Base-by-base conservation (phyloP, 495 filamentous ascomycete species). In the Pyrenula aspistea region DNA sequence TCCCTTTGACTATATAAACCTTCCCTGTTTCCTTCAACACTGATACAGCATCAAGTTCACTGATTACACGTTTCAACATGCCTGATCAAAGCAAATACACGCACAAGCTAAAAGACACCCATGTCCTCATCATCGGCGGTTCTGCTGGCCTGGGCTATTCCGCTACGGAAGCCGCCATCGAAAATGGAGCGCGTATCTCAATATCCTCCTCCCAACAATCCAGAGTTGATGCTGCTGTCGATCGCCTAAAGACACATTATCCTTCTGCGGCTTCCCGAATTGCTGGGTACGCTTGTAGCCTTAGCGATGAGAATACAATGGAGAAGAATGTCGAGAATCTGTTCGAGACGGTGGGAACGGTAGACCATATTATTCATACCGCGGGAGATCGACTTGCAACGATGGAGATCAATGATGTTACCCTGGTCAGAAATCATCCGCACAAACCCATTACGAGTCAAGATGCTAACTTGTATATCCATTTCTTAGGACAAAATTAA, bases 311-410 rank as follows among this genome's bases (percentile, higher is more conserved):
- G 10, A 60, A 63, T 2, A 62, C 59, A 25, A 63, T 78, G 2
- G 72, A 84, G 48, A 59, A 67, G 4, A 65, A 70, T 22, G 63
- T 85, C 2, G 68, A 71, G n/a, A 52, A 56, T 0, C 68, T 84
- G 2, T 75, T 87, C 57, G 51, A 69, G 1, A 64, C 63, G 2
- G 64, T 63, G 19, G 65, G 70, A 22, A 64, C 70, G 49, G 58
- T 87, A 49, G 75, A 86, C 65, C 85, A 87, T 61, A 69, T 87
- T 22, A 74, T 82, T 54, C 77, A 67, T 61, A 84, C 83, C 2
- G 84, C 85, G 0, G 82, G 73, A 10, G 75, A 83, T 56, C 50
- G 57, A 3, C 64, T 80, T 0, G 15, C 62, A 12, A 52, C 72
- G 4, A 61, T 60, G 0, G 56, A 61, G 3, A 25, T 83, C 1